Evolutionary conservation across 495 filamentous ascomycete genomes (phyloP).

Genomic region (Astrothelium subdiscretum): DNA sequence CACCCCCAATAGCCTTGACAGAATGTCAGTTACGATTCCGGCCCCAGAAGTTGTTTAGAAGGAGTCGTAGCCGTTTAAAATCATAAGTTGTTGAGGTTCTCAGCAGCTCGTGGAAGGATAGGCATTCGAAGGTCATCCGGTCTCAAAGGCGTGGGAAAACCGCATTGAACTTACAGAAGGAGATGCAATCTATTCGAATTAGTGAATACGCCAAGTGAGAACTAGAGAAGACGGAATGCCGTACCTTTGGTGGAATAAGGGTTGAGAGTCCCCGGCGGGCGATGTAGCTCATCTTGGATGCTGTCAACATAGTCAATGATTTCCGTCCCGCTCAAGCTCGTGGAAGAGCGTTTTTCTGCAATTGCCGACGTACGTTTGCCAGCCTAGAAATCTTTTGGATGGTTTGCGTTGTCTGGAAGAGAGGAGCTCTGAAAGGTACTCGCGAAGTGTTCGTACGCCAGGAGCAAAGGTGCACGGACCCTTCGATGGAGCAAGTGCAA

Average conservation of each 20-base stretch:
- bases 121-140: too few species aligned
- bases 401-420: neutral
- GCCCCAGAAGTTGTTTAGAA: too few species aligned
- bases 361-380: neutral
- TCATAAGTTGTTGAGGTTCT: too few species aligned
- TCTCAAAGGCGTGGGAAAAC: neutral
- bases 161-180: conserved; percentile 61
- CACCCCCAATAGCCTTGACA: conserved; percentile 72
- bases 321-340: neutral
- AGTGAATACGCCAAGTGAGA: neutral
- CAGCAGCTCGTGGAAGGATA: neutral
- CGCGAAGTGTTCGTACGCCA: neutral
- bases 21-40: neutral
- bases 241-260: conserved; percentile 95
- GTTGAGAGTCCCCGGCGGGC: conserved; percentile 84
- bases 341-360: neutral
- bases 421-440: neutral
- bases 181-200: conserved; percentile 58
- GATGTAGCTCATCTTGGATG: conserved; percentile 79
- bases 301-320: conserved; percentile 6
- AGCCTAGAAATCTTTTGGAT: neutral
- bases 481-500: neutral
- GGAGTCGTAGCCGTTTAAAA: too few species aligned
- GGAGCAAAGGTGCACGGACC: neutral
- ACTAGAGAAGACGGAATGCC: conserved; percentile 13